These are phyloP conservation scores for Didymella segeticola DNA, from an alignment of 2,329 filamentous ascomycete genomes.

Conservation along the genomic window DNA sequence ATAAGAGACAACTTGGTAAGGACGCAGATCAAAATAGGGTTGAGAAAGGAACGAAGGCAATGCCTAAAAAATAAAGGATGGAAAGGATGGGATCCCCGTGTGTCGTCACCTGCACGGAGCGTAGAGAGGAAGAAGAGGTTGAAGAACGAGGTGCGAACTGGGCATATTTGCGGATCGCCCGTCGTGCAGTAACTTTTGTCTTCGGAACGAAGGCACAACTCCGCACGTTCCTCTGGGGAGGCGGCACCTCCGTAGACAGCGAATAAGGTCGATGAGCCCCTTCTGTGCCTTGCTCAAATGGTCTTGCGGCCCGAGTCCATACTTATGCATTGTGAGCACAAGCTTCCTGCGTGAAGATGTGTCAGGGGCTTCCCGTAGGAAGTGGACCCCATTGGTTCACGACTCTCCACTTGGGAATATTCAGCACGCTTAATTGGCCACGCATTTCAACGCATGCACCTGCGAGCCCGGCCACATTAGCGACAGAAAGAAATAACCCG, in stretches of 20 bases:
- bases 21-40: constrained; percentile 22
- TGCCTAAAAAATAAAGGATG: constrained; percentile 13
- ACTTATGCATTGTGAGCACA: constrained; percentile 46
- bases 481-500: constrained; percentile 36
- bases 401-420: constrained; percentile 14
- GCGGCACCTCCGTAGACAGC: constrained; percentile 31
- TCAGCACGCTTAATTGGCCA: constrained; percentile 29
- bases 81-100: constrained; percentile 28
- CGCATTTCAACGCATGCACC: constrained; percentile 26
- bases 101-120: constrained; percentile 38
- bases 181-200: constrained; percentile 34
- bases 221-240: constrained; percentile 40
- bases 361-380: constrained; percentile 23
- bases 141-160: constrained; percentile 34
- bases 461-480: constrained; percentile 30
- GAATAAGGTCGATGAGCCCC: constrained; percentile 38
- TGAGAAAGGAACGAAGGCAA: constrained; percentile 16
- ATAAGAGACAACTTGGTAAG: constrained; percentile 14
- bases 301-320: constrained; percentile 33
- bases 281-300: constrained; percentile 39
- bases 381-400: constrained; percentile 21
- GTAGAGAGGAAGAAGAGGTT: constrained; percentile 33
- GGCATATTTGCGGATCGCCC: constrained; percentile 44
- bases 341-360: constrained; percentile 36
- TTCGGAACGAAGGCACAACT: constrained; percentile 36